A percentile compares a stretch with the other conserved stretches of the same genome.
Conservation (phyloP, 192 early-diverging fungal genomes). For the Jimgerdemannia flammicorona region DNA sequence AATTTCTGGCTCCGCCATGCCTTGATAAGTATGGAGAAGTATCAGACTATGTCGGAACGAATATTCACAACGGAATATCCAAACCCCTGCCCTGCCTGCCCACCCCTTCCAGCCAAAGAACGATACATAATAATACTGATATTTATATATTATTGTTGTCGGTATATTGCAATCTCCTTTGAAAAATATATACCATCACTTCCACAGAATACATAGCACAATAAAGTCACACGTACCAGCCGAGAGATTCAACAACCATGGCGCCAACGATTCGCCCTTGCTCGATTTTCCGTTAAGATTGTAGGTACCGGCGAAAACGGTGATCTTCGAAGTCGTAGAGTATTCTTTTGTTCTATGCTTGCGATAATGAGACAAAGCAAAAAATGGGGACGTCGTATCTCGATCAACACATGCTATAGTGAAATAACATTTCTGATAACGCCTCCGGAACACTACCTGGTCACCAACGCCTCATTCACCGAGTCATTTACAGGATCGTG, state of each 20-base stretch:
- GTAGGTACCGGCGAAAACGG: constrained; percentile 82
- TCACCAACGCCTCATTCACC: constrained; percentile 26
- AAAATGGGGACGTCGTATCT: too few species aligned
- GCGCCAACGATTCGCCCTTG: constrained; percentile 55
- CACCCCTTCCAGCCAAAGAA: not conserved
- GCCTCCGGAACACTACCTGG: constrained; percentile 12
- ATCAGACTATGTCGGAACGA: not conserved
- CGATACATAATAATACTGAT: too few species aligned
- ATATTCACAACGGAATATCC: too few species aligned
- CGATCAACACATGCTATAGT: too few species aligned
- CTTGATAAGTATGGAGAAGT: not conserved
- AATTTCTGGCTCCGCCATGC: constrained; percentile 63
- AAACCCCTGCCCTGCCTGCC: not conserved
- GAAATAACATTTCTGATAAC: too few species aligned
- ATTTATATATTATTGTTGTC: constrained; percentile 7
- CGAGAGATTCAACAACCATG: constrained; percentile 58
- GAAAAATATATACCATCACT: too few species aligned
- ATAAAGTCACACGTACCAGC: constrained; percentile 17
- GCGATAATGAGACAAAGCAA: not conserved
- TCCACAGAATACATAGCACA: too few species aligned
- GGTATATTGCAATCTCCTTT: not conserved
- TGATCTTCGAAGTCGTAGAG: constrained; percentile 51
- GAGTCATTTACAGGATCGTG: constrained; percentile 51
- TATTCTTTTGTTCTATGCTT: constrained; percentile 52
- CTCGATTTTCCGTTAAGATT: constrained; percentile 86